phyloP scores from a whole-genome alignment of 108 stramenopile species.

The Conticribra guillardii region DNA sequence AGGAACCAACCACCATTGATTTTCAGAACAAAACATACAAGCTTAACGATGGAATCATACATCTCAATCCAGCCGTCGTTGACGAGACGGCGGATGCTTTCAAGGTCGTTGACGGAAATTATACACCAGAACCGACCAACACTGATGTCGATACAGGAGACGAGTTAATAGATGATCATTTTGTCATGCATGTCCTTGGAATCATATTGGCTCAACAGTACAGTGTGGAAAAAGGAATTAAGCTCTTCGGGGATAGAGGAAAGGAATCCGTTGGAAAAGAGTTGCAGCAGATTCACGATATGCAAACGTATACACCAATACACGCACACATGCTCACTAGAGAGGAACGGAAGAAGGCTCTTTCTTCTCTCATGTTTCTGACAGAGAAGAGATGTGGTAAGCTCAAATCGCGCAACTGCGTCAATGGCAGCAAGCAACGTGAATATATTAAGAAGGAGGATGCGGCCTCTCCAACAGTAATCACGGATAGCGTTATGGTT shows the following conservation, averaged over 20 bases:
- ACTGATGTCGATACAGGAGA: no score
- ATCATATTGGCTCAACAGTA: neutral
- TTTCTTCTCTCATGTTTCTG: slow-evolving; percentile 8
- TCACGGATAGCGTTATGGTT: neutral
- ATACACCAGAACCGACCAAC: no score
- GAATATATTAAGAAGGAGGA: neutral
- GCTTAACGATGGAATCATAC: no score
- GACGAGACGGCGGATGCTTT: neutral
- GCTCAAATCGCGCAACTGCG: slow-evolving; percentile 7
- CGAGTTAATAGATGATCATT: neutral
- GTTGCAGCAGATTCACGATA: slow-evolving; percentile 1
- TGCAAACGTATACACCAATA: neutral
- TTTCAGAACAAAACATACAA: slow-evolving; percentile 1
- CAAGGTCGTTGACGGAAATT: no score
- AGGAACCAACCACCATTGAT: no score
- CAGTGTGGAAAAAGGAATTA: neutral
- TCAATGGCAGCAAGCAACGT: neutral
- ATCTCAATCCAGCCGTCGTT: neutral
- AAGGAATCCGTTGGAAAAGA: slow-evolving; percentile 1
- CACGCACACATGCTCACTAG: neutral
- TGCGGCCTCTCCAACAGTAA: slow-evolving; percentile 14
- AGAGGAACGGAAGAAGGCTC: neutral
- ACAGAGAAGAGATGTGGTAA: slow-evolving; percentile 6
- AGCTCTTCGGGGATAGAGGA: slow-evolving; percentile 1
- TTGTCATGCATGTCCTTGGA: neutral